Base-by-base conservation (phyloP, 768 basidiomycete species). In the Auriscalpium orientale region DNA sequence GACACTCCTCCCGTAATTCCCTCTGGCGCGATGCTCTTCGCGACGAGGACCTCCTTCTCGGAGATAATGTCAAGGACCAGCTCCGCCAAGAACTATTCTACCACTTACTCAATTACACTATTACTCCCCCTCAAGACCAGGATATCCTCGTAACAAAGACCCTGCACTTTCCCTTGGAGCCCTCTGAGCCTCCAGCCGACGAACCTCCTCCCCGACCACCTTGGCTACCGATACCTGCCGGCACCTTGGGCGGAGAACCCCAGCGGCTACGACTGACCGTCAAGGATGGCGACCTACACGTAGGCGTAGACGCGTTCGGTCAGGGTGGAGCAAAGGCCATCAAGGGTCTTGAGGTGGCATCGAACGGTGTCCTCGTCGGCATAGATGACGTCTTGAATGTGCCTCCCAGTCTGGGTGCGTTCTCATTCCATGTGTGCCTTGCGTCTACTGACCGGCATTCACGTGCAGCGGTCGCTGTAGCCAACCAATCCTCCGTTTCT, bases 11-110 rank as follows among this genome's bases (percentile, higher is more conserved):
- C 53, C 60, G 60, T 54, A 70, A 65, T 28, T 21, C 58, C 16
- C 57, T 74, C 12, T 76, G 74, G 74, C 58, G 62, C 38, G 55
- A 45, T 49, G 67, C 69, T 38, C 61, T 81, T 22, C 67, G 75
- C 18, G 73, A 75, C 55, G 71, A 77, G 51, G 53, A 63, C 20
- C 56, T 62, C 36, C 62, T 68, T 47, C 64, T 81, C 38, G 76
- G 76, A 21, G 94, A 95, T 71, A 98, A 98, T 68, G 74, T 94
- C 34, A 81, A 91, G 56, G 84, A 89, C 64, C 74, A 81, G 56
- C 80, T 98, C 46, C 80, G 95, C 53, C 94, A 97, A 65, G 87
- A 95, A 65, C 78, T 99, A 52, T 85, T 98, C 65, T 98, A 98
- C 68, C 97, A 98, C 70, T 71, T 98, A 46, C 76, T 98, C 62